These are phyloP conservation scores for Sarocladium kiliense DNA, from an alignment of 2,329 filamentous ascomycete species.

Conservation along the genomic window DNA sequence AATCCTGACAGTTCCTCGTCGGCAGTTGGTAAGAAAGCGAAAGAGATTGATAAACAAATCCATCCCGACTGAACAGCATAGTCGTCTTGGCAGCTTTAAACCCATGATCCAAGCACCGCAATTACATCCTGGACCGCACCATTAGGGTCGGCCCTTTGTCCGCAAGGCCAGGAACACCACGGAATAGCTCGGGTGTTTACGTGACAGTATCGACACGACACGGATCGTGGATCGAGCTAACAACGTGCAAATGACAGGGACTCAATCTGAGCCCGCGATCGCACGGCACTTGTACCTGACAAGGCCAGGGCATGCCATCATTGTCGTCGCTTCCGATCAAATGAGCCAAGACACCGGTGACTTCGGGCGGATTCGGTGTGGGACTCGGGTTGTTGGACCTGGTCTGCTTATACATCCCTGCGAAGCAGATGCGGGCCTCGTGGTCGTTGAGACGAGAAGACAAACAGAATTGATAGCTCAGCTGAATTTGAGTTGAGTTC, in stretches of 20 bases:
- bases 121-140: background rate
- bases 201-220: conserved; percentile 3
- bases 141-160: background rate
- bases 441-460: too few relatives aligned
- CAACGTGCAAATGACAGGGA: conserved; percentile 4
- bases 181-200: conserved; percentile 6
- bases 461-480: background rate
- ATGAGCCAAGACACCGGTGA: conserved; percentile 1
- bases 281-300: background rate
- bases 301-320: too few relatives aligned
- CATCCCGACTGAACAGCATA: conserved; percentile 8
- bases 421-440: too few relatives aligned
- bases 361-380: background rate
- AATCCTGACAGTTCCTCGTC: too few relatives aligned
- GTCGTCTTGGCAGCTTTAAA: conserved; percentile 6
- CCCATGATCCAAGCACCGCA: background rate
- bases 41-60: too few relatives aligned
- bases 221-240: conserved; percentile 6
- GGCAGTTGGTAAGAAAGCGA: too few relatives aligned
- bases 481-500: conserved; percentile 7
- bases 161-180: background rate
- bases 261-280: background rate
- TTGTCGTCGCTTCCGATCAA: conserved; percentile 6
- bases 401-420: conserved; percentile 4
- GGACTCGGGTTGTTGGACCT: background rate